phyloP scores from a whole-genome alignment of 2,329 filamentous ascomycete genomes.

The Ilyonectria robusta region DNA sequence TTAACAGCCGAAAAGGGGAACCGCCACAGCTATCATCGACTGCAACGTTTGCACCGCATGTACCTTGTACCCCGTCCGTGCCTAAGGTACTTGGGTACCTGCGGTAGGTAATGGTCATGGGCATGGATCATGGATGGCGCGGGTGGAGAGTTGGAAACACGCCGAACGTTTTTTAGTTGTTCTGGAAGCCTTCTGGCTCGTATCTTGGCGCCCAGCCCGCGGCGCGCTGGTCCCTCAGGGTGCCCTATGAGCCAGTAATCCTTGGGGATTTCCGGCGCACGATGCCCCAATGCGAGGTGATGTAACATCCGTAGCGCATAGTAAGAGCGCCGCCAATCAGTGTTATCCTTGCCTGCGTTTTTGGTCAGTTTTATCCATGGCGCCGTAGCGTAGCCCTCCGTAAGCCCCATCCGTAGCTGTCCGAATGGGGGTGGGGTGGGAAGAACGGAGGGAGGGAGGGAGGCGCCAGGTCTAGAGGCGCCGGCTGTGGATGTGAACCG shows the following conservation, averaged over 20 bases:
- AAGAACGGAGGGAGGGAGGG: constrained; percentile 2
- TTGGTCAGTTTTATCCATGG: background rate
- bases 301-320: constrained; percentile 18
- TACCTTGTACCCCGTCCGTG: background rate
- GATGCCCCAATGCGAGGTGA: constrained; percentile 39
- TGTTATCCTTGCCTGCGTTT: constrained; percentile 29
- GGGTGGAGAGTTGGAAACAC: constrained; percentile 30
- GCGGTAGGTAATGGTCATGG: background rate
- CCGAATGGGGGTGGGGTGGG: constrained; percentile 11
- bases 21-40: background rate
- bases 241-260: constrained; percentile 27
- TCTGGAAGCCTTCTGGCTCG: constrained; percentile 46
- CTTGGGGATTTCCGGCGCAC: constrained; percentile 23
- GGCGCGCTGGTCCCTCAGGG: constrained; percentile 14
- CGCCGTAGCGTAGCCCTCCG: background rate
- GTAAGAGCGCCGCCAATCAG: constrained; percentile 23
- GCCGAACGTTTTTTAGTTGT: constrained; percentile 34
- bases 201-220: constrained; percentile 16
- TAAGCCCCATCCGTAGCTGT: background rate
- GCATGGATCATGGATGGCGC: background rate
- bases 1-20: constrained; percentile 2
- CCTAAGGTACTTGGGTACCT: too few relatives aligned
- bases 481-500: background rate
- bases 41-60: background rate
- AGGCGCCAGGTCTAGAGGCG: constrained; percentile 1